Base-by-base conservation (phyloP, 2,329 filamentous ascomycete genomes). In the Talaromyces rugulosus region DNA sequence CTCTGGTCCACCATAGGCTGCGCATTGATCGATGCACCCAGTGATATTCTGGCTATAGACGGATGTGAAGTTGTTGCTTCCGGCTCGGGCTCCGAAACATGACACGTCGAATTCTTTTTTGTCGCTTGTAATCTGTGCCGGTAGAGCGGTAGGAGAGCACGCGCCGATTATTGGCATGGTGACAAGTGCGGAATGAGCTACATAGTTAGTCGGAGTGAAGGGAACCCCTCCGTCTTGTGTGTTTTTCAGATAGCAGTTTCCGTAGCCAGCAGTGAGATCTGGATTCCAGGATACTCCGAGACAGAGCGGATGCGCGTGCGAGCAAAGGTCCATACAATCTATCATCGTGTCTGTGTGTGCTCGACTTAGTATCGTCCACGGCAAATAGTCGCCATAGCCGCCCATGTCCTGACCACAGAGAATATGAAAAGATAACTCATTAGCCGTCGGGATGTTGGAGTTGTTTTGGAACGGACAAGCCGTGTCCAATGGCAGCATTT, bases 191-290 rank as follows among this genome's bases (percentile, higher is more conserved):
- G 34, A 16, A 50, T 60, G 58, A 30, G 51, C 34, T 9, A 27
- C 5, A 9, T 47, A 47, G 27, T 34, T 44, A 23, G 8, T 5
- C 4, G n/a, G 16, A 2, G 18, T 16, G 16, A 4, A 30, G 12
- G 9, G 11, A 34, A 55, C 12, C 44, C 23, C 11, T 11, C 58
- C 50, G 36, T 54, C 30, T 34, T 60, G 58, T 14, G 36, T 3
- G 51, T 55, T 60, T 47, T 60, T 60, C 42, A 56, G 7, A n/a
- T 61, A 61, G 53, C 59, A 61, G 28, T 61, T 61, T 51, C 40
- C 59, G 9, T 28, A 61, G 2, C 59, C 59, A 31, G n/a, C 14
- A 14, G 34, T 33, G 1, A 60, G 51, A 28, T 60, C 59, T 12
- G 40, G 27, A 34, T 61, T 55, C 58, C 58, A 60, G 2, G 51